Evolutionary conservation across 2,329 filamentous ascomycete genomes (phyloP).

Genomic region (Colletotrichum tabaci): DNA sequence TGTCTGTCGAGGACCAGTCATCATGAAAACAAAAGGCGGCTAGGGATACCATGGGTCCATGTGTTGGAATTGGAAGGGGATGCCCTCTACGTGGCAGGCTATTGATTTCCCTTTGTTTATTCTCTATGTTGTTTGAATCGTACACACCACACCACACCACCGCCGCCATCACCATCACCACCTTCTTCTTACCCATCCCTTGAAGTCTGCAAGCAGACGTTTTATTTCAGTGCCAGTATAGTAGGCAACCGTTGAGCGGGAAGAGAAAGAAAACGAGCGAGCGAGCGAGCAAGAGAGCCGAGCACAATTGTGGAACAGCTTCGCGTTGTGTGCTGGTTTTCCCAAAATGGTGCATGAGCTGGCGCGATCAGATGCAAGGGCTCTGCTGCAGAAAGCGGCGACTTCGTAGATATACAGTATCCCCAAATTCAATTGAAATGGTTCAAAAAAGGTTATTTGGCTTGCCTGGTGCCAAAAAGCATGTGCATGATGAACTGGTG

Average conservation of each 20-base stretch:
- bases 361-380: constrained; percentile 28
- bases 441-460: constrained; percentile 15
- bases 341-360: constrained; percentile 36
- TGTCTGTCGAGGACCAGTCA: constrained; percentile 33
- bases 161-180: no score
- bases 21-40: constrained; percentile 37
- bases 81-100: constrained; percentile 37
- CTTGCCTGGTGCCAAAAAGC: neutral
- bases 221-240: constrained; percentile 37
- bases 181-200: neutral
- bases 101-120: constrained; percentile 42
- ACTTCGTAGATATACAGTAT: constrained; percentile 40
- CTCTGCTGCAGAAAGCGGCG: constrained; percentile 33
- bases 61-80: constrained; percentile 37
- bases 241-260: constrained; percentile 21
- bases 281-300: constrained; percentile 9
- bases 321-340: constrained; percentile 31
- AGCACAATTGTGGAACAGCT: constrained; percentile 17
- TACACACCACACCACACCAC: constrained; percentile 38
- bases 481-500: neutral
- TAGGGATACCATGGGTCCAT: constrained; percentile 39
- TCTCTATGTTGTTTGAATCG: constrained; percentile 42
- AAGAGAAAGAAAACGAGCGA: neutral
- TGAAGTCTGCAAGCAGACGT: constrained; percentile 39
- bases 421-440: constrained; percentile 33